Evolutionary conservation across 495 filamentous ascomycete species (phyloP).

Genomic region (Podospora tetraspora): DNA sequence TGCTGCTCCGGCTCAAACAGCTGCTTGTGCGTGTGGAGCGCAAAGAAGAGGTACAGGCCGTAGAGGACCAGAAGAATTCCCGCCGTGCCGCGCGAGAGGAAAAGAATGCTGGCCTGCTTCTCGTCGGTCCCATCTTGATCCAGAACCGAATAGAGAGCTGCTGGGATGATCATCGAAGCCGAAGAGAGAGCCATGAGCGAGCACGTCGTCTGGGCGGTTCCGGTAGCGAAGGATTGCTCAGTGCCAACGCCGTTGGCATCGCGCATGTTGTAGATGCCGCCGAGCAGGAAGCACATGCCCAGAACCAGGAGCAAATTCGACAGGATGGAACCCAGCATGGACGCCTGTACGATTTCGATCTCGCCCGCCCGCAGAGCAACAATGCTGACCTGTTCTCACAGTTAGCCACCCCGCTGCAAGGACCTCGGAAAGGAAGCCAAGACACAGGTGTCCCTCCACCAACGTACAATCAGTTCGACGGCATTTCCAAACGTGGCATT

Average conservation of each 20-base stretch:
- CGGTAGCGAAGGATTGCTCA: conserved; percentile 76
- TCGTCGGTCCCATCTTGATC: conserved; percentile 32
- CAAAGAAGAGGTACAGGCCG: conserved; percentile 85
- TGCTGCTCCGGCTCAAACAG: conserved; percentile 68
- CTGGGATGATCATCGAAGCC: conserved; percentile 89
- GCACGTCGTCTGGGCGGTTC: conserved; percentile 91
- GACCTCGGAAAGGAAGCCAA: not conserved
- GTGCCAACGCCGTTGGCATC: conserved; percentile 36
- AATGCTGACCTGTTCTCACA: conserved; percentile 70
- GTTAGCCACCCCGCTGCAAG: conserved; percentile 13
- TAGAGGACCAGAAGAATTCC: conserved; percentile 87
- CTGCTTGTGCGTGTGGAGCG: conserved; percentile 72
- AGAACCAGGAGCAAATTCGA: conserved; percentile 94
- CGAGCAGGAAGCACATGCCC: conserved; percentile 93
- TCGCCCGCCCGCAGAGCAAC: conserved; percentile 80
- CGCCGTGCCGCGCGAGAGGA: conserved; percentile 84
- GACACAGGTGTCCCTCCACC: conserved; percentile 8
- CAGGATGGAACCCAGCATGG: conserved; percentile 94
- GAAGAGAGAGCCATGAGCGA: conserved; percentile 91
- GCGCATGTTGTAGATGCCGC: conserved; percentile 60
- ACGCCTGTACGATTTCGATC: conserved; percentile 92
- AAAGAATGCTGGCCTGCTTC: conserved; percentile 60
- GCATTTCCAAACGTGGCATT: conserved; percentile 98
- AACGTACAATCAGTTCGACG: conserved; percentile 89
- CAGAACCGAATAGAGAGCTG: conserved; percentile 54